Percentiles rank a stretch among this genome's conserved stretches.
Evolutionary conservation across 2,329 filamentous ascomycete genomes (phyloP).

Genomic region (Aspergillus aculeatinus): DNA sequence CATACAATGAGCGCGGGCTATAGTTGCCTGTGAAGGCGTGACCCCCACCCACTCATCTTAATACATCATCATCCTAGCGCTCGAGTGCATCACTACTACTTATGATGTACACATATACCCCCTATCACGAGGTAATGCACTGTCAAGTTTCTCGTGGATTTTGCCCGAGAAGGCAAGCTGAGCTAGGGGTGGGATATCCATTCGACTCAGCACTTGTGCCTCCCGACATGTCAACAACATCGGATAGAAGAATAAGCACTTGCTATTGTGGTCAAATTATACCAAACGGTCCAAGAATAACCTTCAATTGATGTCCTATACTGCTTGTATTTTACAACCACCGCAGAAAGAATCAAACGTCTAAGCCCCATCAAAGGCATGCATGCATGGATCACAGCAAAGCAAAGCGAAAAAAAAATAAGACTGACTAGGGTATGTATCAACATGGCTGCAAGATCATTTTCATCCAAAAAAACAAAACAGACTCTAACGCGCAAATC

Average conservation of each 20-base stretch:
- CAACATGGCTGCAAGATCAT: conserved; percentile 15
- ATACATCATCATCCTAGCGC: no score
- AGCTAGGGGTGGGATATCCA: neutral
- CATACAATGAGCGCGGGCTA: neutral
- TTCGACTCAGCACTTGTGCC: neutral
- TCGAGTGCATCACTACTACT: no score
- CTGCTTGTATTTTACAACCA: conserved; percentile 22
- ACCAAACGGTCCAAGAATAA: no score
- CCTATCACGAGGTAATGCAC: neutral
- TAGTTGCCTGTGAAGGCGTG: neutral
- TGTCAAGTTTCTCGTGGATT: neutral
- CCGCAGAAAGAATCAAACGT: conserved; percentile 10
- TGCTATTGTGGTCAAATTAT: no score
- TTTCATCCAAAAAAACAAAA: conserved; percentile 16
- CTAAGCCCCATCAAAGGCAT: conserved; percentile 14
- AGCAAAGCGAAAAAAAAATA: conserved; percentile 9
- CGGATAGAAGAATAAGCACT: no score
- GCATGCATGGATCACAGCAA: conserved; percentile 10
- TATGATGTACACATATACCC: neutral
- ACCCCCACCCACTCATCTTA: no score
- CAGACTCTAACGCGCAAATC: conserved; percentile 28
- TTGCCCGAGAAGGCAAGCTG: neutral
- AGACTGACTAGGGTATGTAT: conserved; percentile 21
- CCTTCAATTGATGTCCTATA: neutral
- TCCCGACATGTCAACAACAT: neutral